These are phyloP conservation scores for Scenedesmus sp. DNA, from an alignment of 163 green algal species.

Conservation along the genomic window DNA sequence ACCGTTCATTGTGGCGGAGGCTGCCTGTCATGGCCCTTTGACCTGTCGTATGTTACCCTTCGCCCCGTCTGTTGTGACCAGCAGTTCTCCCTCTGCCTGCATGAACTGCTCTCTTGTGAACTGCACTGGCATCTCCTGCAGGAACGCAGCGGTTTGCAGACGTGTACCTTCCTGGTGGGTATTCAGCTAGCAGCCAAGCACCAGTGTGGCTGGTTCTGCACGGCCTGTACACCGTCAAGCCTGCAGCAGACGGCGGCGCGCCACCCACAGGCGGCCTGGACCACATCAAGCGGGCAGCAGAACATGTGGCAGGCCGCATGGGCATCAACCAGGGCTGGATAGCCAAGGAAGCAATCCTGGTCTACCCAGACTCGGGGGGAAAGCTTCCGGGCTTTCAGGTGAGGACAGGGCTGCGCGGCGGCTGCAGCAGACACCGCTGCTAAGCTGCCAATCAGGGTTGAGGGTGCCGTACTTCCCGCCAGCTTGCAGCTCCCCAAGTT, in stretches of 20 bases:
- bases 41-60: not conserved
- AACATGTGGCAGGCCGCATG: not conserved
- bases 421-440: not conserved
- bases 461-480: no score
- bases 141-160: constrained; percentile 6
- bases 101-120: not conserved
- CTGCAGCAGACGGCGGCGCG: not conserved
- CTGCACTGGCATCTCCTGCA: not conserved
- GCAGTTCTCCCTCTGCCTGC: not conserved
- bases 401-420: not conserved
- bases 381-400: not conserved
- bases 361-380: constrained; percentile 12
- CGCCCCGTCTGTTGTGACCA: not conserved
- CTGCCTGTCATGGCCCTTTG: not conserved
- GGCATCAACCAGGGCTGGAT: not conserved
- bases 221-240: constrained; percentile 5
- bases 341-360: not conserved
- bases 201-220: not conserved
- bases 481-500: not conserved
- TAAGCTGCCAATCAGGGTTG: not conserved
- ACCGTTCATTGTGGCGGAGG: not conserved
- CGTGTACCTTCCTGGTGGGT: not conserved
- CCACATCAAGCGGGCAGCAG: not conserved
- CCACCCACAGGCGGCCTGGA: not conserved
- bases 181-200: not conserved